Conservation (phyloP, 148 eudicot genomes). For the Gaultheria prostrata region DNA sequence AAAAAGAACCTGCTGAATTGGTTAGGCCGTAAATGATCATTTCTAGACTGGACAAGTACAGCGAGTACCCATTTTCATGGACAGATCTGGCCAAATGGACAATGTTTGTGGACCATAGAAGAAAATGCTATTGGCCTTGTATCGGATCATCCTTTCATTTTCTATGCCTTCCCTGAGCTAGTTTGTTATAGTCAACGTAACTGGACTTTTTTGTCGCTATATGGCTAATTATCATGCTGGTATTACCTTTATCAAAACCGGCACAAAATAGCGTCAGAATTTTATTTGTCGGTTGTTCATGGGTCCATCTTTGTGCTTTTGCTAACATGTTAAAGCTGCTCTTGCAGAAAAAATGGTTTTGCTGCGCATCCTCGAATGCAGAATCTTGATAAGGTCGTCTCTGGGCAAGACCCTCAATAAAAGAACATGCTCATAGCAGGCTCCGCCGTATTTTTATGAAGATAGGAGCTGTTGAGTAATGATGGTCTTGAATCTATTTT, state of each 20-base stretch:
- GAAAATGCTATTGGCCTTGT: not conserved
- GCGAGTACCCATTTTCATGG: not conserved
- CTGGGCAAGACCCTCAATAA: conserved; percentile 20
- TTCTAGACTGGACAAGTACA: not conserved
- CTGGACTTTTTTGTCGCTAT: not conserved
- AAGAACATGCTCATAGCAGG: conserved; percentile 19
- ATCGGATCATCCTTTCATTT: not conserved
- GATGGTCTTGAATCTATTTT: conserved; percentile 34
- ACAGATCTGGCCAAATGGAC: not conserved
- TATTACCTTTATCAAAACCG: not conserved
- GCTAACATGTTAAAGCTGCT: not conserved
- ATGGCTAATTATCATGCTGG: not conserved
- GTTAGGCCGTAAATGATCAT: not conserved
- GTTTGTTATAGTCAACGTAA: not conserved
- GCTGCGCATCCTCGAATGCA: conserved; percentile 62
- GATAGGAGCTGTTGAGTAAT: conserved; percentile 36
- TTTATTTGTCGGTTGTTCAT: not conserved
- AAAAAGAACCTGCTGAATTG: not conserved
- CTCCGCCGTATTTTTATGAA: conserved; percentile 34
- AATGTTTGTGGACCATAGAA: not conserved
- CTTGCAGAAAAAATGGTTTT: conserved; percentile 82
- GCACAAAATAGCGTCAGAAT: not conserved
- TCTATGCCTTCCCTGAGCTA: not conserved
- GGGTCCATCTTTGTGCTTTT: not conserved
- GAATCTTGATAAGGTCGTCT: conserved; percentile 48